Base-by-base conservation (phyloP, 1,284 basidiomycete species). In the Acaromyces ingoldii region DNA sequence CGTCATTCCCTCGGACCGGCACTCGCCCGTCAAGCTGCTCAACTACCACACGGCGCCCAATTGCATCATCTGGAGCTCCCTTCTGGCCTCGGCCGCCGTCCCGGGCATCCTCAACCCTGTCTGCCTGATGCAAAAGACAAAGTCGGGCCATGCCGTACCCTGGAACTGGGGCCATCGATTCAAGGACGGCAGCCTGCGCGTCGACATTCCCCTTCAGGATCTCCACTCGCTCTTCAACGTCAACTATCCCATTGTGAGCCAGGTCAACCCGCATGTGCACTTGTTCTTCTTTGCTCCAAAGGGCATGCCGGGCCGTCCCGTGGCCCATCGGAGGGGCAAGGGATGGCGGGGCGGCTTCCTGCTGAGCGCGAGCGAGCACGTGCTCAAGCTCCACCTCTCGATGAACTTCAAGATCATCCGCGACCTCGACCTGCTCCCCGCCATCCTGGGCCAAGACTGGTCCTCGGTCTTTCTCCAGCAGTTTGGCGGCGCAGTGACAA, bases 251-350 rank as follows among this genome's bases (percentile, higher is more conserved):
- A 87, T 97, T 43, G 93, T 98, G 30, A 91, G 89, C 0, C 92
- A 92, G 78, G 91, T 89, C 26, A 98, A 97, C 70, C 93, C 92
- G 0, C 95, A 98, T 75, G 90, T 98, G 10, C 93, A 97, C 76
- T 70, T 97, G n/a, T 98, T 98, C 79, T 93, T 95, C 78, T 97
- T 96, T 70, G 90, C 90, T 0, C 88, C 91, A 26, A 82, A 89
- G 65, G 93, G 93, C 3, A 90, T 91, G 0, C 90, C 92, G 2
- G 93, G 93, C 25, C 86, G 86, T 65, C 92, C 92, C 0, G 92
- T 96, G 1, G 88, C 89, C 5, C 90, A 92, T 76, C 81, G 89
- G 13, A 89, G 87, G 73, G 89, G 89, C 51, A 92, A 90, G 83
- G 91, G 49, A 4, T 70, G 70, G 72, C 57, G 72, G 13, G 95